Evolutionary conservation across 805 yeast species (phyloP), one percentile per base, ranked within the genome.

Genomic region (Candida sonorensis): DNA sequence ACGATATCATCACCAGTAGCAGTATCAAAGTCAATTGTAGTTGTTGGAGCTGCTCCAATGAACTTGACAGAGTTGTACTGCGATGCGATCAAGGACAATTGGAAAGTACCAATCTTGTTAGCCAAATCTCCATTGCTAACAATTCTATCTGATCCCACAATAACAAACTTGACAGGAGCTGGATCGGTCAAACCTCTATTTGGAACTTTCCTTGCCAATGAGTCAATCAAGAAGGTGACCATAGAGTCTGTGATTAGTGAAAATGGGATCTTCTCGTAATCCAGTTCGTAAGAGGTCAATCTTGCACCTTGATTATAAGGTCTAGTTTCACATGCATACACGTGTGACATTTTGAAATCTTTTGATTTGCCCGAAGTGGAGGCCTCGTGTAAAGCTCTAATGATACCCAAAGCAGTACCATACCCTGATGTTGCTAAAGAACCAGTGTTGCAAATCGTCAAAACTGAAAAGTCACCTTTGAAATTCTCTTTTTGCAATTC

Each of bases 281-380:
- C 78, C 28, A 90, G 68, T 55, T 90, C 98, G 57, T 77, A 90
- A 0, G 97, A 88, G 0, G 97, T 90, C 37, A 90, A 66, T 44
- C 95, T 73, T 0, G 97, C 85, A 8, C 98, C 98, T 62, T 90
- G 97, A 55, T 90, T 87, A 54, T 90, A 92, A 1, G 98, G 98
- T 46, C 98, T 72, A 0, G 98, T 90, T 53, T 90, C 98, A 48
- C 90, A 69, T 5, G 95, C 90, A 46, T 77, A 92, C 1, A 80
- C 92, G 30, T 77, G 86, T 8, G 72, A 66, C 42, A 90, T 59
- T 50, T 66, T 67, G 27, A 76, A 72, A 0, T 61, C 45, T 1
- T 56, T 41, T 3, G 26, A 13, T 5, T 44, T 38, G 14, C 42
- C 48, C 3, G 41, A 32, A 30, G 57, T 44, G 1, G 74, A 55